Conservation (phyloP, 1,139 yeast genomes). For the Candida tropicalis region DNA sequence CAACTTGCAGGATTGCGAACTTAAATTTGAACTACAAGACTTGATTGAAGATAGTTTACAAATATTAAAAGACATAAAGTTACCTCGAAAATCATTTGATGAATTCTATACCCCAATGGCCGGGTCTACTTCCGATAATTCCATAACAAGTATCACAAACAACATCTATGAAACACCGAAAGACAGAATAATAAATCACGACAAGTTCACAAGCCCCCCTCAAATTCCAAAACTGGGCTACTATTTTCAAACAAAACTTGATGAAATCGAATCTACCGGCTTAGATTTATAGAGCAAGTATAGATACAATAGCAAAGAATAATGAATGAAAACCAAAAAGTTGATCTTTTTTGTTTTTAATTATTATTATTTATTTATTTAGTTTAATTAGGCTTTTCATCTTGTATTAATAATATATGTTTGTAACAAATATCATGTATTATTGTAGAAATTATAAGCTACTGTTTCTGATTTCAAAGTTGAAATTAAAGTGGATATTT, state of each 20-base stretch:
- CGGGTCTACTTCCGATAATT: constrained; percentile 2
- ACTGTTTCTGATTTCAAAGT: too few species aligned
- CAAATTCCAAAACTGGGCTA: constrained; percentile 1
- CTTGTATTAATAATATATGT: too few species aligned
- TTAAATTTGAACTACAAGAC: constrained; percentile 10
- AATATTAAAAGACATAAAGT: constrained; percentile 1
- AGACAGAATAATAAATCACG: constrained; percentile 11
- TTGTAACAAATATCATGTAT: too few species aligned
- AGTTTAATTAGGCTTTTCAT: too few species aligned
- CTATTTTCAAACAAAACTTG: background rate
- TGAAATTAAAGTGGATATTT: too few species aligned
- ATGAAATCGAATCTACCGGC: constrained; percentile 5
- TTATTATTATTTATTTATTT: too few species aligned
- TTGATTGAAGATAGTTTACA: constrained; percentile 11
- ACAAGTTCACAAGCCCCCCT: constrained; percentile 3
- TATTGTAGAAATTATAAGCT: too few species aligned
- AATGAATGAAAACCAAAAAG: background rate
- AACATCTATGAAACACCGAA: constrained; percentile 13
- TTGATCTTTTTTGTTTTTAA: too few species aligned
- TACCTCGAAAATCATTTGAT: constrained; percentile 12
- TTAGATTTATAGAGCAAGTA: constrained; percentile 1
- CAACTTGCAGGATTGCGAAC: constrained; percentile 7
- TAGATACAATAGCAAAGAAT: too few species aligned
- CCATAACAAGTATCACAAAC: background rate
- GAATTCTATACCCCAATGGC: constrained; percentile 13